Evolutionary conservation across 2,329 filamentous ascomycete species (phyloP).

Genomic region (Aspergillus novofumigatus): DNA sequence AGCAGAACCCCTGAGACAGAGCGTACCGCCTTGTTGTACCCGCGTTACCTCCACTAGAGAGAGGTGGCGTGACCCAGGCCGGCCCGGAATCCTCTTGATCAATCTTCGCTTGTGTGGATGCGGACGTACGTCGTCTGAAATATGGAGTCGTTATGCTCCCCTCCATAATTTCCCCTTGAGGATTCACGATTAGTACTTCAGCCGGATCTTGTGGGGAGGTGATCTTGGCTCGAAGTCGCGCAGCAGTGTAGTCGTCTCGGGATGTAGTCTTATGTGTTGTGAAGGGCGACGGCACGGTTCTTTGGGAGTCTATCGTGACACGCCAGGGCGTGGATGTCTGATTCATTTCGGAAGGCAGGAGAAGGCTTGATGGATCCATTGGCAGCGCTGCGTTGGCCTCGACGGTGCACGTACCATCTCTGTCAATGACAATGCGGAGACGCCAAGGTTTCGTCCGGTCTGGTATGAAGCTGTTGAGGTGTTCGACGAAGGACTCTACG

Average conservation of each 20-base stretch:
- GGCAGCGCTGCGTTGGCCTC: slow-evolving; percentile 28
- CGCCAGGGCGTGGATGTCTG: slow-evolving; percentile 35
- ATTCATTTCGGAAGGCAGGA: slow-evolving; percentile 20
- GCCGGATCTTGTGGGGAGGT: slow-evolving; percentile 39
- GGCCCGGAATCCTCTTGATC: slow-evolving; percentile 29
- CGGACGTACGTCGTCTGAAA: slow-evolving; percentile 56
- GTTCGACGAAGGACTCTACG: slow-evolving; percentile 23
- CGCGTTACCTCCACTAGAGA: slow-evolving; percentile 74
- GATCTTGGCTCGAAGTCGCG: slow-evolving; percentile 60
- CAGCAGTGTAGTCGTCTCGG: slow-evolving; percentile 66
- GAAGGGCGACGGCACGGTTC: slow-evolving; percentile 56
- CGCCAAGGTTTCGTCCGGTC: slow-evolving; percentile 34
- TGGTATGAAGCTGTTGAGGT: slow-evolving; percentile 29
- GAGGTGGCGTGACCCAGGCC: slow-evolving; percentile 74
- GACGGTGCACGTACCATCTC: slow-evolving; percentile 26
- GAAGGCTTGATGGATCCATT: slow-evolving; percentile 22
- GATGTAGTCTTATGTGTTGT: slow-evolving; percentile 84
- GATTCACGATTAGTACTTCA: slow-evolving; percentile 74
- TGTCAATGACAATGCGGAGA: slow-evolving; percentile 33
- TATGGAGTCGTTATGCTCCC: slow-evolving; percentile 79
- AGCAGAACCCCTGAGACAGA: slow-evolving; percentile 63
- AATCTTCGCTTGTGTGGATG: not conserved
- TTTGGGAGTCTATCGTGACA: slow-evolving; percentile 50
- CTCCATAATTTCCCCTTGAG: slow-evolving; percentile 69
- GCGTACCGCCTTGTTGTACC: slow-evolving; percentile 82